These are phyloP conservation scores for Lactarius akahatsu DNA, from an alignment of 768 basidiomycete species.

Conservation along the genomic window DNA sequence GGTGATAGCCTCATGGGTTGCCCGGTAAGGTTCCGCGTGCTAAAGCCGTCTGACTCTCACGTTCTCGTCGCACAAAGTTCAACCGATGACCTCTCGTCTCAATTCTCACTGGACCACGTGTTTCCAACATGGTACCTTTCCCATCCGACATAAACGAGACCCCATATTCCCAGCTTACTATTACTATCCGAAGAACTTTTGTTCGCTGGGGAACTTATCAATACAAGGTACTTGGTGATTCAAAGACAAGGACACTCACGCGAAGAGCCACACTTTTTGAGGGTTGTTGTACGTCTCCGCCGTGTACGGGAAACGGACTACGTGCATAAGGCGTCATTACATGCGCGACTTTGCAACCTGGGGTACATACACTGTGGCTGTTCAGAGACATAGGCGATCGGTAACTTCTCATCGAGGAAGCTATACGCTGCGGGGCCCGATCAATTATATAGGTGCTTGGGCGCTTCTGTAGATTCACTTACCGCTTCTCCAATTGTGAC, in stretches of 20 bases:
- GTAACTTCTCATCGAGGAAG: constrained; percentile 35
- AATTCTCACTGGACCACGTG: not conserved
- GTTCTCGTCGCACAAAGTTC: not conserved
- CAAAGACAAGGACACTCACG: constrained; percentile 2
- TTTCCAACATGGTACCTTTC: not conserved
- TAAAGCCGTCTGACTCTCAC: not conserved
- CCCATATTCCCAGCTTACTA: not conserved
- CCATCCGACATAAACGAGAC: not conserved
- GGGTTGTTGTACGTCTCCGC: constrained; percentile 26
- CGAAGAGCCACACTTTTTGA: constrained; percentile 25
- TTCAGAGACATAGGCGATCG: constrained; percentile 39
- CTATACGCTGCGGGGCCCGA: constrained; percentile 3
- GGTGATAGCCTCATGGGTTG: not conserved
- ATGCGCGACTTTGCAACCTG: not conserved
- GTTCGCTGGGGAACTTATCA: not conserved
- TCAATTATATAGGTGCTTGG: not conserved
- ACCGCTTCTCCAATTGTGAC: constrained; percentile 10
- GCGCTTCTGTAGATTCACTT: not conserved
- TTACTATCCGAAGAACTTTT: not conserved
- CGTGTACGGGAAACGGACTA: constrained; percentile 25
- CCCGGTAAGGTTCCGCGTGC: not conserved
- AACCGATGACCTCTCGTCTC: not conserved
- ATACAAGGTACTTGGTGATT: not conserved
- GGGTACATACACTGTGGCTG: constrained; percentile 32
- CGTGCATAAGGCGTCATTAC: not conserved